Evolutionary conservation across 225 moss, liverwort and hornwort species (phyloP).

Genomic region (Lunularia cruciata): DNA sequence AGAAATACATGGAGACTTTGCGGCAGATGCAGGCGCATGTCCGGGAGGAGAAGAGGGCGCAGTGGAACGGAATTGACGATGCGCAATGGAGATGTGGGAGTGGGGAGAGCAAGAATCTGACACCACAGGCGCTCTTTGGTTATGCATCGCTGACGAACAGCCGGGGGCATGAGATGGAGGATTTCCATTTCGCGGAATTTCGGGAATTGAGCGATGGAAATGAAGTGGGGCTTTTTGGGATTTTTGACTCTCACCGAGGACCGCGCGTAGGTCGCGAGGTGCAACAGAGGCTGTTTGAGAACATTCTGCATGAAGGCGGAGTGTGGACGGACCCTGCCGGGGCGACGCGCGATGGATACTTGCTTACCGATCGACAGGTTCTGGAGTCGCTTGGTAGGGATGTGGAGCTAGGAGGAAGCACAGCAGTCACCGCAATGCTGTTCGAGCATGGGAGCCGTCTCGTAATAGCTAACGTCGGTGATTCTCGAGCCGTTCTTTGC

Average conservation of each 20-base stretch:
- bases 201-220: constrained; percentile 49
- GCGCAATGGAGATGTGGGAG: constrained; percentile 32
- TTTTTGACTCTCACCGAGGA: constrained; percentile 75
- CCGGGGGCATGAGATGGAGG: constrained; percentile 65
- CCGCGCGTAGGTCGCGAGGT: constrained; percentile 49
- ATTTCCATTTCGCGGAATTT: constrained; percentile 70
- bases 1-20: constrained; percentile 36
- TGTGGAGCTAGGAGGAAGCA: constrained; percentile 58
- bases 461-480: constrained; percentile 83
- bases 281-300: constrained; percentile 60
- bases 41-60: constrained; percentile 20
- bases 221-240: constrained; percentile 78
- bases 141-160: constrained; percentile 58
- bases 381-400: constrained; percentile 30
- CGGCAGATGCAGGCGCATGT: constrained; percentile 40
- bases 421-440: constrained; percentile 83
- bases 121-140: constrained; percentile 73
- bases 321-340: constrained; percentile 66
- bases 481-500: constrained; percentile 67
- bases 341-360: constrained; percentile 79
- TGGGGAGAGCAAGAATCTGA: constrained; percentile 61
- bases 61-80: constrained; percentile 18
- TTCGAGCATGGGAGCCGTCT: constrained; percentile 56
- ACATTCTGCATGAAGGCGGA: constrained; percentile 64
- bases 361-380: constrained; percentile 71